Evolutionary conservation across 129 eudicot species (phyloP).

Genomic region (Ambrosia artemisiifolia): DNA sequence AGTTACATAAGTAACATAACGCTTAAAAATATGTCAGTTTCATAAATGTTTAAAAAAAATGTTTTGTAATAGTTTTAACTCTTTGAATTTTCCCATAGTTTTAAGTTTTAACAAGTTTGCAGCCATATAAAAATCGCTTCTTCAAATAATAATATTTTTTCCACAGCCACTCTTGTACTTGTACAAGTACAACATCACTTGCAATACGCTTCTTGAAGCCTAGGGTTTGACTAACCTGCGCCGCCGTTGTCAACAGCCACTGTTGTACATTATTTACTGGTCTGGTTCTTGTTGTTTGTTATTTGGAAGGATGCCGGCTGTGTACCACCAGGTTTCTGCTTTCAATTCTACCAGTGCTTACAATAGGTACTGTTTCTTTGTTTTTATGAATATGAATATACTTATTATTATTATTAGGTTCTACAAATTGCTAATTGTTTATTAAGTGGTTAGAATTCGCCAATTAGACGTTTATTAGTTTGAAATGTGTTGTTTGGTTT

Average conservation of each 20-base stretch:
- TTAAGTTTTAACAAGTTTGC: too few species aligned
- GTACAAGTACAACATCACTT: neutral
- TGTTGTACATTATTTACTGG: too few species aligned
- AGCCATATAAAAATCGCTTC: neutral
- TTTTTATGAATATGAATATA: neutral
- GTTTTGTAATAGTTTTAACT: too few species aligned
- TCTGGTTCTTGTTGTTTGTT: neutral
- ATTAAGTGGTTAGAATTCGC: neutral
- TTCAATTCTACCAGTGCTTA: conserved; percentile 15
- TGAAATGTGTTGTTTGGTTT: neutral
- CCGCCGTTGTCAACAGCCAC: conserved; percentile 24
- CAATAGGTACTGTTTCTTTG: conserved; percentile 20
- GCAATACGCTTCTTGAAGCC: neutral
- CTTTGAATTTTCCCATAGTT: too few species aligned
- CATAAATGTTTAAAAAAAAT: too few species aligned
- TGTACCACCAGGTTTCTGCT: conserved; percentile 27
- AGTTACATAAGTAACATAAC: too few species aligned
- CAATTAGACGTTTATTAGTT: neutral
- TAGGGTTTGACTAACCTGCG: conserved; percentile 28
- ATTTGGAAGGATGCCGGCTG: conserved; percentile 21
- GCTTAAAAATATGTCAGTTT: too few species aligned
- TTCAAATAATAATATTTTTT: neutral
- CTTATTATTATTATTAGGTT: neutral
- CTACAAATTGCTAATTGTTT: neutral
- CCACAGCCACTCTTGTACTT: neutral